Evolutionary conservation across 495 filamentous ascomycete genomes (phyloP).

Genomic region (Hyaloscypha hepaticicola): DNA sequence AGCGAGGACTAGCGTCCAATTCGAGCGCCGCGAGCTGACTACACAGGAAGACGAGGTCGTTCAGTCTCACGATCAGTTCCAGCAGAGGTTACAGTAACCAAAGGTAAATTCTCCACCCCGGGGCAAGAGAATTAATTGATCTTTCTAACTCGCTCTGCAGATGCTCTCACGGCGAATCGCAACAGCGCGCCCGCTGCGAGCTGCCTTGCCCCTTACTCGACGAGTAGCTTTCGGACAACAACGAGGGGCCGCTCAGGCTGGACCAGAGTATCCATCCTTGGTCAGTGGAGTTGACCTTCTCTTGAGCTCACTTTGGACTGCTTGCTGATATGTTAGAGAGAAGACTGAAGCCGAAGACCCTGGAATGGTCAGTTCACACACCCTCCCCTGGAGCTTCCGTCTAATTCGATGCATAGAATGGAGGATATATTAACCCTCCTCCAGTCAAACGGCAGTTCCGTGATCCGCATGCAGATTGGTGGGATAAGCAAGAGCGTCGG

Average conservation of each 20-base stretch:
- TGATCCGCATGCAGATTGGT: conserved; percentile 93
- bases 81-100: conserved; percentile 3
- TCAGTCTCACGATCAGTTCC: conserved; percentile 5
- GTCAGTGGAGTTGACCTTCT: conserved; percentile 40
- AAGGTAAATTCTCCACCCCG: conserved; percentile 3
- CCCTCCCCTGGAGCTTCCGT: not conserved
- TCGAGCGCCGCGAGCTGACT: not conserved
- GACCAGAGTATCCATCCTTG: conserved; percentile 38
- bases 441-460: conserved; percentile 80
- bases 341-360: conserved; percentile 72
- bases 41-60: not conserved
- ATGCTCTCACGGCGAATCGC: conserved; percentile 67
- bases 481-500: conserved; percentile 94
- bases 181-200: conserved; percentile 51
- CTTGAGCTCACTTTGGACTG: conserved; percentile 42
- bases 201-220: conserved; percentile 43
- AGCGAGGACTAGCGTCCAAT: not conserved
- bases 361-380: conserved; percentile 57
- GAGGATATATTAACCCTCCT: conserved; percentile 87
- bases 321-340: conserved; percentile 19
- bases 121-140: not conserved
- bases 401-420: conserved; percentile 60
- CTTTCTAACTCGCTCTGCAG: conserved; percentile 35
- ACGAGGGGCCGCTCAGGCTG: conserved; percentile 41
- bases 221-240: conserved; percentile 49